Evolutionary conservation across 1,284 basidiomycete species (phyloP).

Genomic region (Peniophora sp.): DNA sequence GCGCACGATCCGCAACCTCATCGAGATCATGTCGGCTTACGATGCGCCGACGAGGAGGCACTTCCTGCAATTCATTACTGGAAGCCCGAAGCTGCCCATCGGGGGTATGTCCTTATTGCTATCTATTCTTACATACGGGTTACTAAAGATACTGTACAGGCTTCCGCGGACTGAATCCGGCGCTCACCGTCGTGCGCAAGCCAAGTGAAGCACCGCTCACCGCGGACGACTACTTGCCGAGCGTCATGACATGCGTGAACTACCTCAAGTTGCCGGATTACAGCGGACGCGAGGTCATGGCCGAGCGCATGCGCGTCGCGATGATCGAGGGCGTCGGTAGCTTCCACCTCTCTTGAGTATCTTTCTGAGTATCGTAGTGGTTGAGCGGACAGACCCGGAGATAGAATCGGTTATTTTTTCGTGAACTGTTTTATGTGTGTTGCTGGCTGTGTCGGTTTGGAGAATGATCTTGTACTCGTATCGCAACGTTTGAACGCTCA

Average conservation of each 20-base stretch:
- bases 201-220: conserved; percentile 86
- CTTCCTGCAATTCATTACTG: conserved; percentile 96
- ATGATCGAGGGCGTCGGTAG: conserved; percentile 89
- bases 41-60: conserved; percentile 69
- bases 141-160: conserved; percentile 40
- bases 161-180: conserved; percentile 91
- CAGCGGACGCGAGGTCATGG: conserved; percentile 75
- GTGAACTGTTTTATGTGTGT: no score
- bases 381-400: no score
- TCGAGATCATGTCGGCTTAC: conserved; percentile 84
- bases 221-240: conserved; percentile 93
- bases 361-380: no score
- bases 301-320: conserved; percentile 71
- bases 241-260: conserved; percentile 99
- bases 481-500: not conserved
- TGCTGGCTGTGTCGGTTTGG: no score
- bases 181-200: conserved; percentile 95
- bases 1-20: conserved; percentile 79
- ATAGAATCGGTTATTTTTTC: no score
- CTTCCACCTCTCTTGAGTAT: conserved; percentile 65
- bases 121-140: not conserved
- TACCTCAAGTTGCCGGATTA: conserved; percentile 95
- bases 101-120: conserved; percentile 53
- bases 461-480: no score
- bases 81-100: conserved; percentile 89